Conservation (phyloP, 108 stramenopile species). For the Nitzschia putrida region DNA sequence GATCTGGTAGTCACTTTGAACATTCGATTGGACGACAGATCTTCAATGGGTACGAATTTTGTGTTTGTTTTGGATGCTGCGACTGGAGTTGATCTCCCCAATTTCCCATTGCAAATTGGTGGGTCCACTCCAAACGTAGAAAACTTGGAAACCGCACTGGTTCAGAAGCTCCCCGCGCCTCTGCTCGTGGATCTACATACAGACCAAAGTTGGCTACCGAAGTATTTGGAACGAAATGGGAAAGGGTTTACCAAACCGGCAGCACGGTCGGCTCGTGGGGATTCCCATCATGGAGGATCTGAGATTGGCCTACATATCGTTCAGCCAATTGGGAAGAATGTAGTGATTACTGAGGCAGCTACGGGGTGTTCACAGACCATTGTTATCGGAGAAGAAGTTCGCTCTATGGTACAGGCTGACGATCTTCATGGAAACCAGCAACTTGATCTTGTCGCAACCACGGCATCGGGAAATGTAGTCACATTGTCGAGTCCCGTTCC, state of each 20-base stretch:
- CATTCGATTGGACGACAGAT: constrained; percentile 26
- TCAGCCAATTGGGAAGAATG: constrained; percentile 56
- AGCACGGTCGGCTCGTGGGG: constrained; percentile 2
- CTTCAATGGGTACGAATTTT: constrained; percentile 14
- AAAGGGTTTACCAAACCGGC: constrained; percentile 22
- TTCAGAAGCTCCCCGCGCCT: constrained; percentile 48
- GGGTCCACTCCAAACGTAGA: constrained; percentile 17
- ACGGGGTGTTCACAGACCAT: constrained; percentile 76
- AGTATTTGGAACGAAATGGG: constrained; percentile 51
- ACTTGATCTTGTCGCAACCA: constrained; percentile 77
- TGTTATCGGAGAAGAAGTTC: constrained; percentile 64
- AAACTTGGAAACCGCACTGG: constrained; percentile 28
- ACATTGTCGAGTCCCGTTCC: constrained; percentile 72
- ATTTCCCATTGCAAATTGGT: constrained; percentile 64
- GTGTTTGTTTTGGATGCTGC: constrained; percentile 67
- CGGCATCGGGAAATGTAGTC: constrained; percentile 66
- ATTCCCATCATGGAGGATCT: constrained; percentile 61
- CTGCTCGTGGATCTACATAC: constrained; percentile 74
- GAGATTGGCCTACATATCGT: constrained; percentile 76
- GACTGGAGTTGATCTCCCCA: constrained; percentile 58
- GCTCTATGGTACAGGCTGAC: constrained; percentile 80
- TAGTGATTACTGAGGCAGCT: constrained; percentile 74
- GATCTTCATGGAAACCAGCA: constrained; percentile 79
- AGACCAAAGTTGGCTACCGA: constrained; percentile 59
- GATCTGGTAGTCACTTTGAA: constrained; percentile 59